phyloP scores from a whole-genome alignment of 495 filamentous ascomycete species.

The Annulohypoxylon bovei region DNA sequence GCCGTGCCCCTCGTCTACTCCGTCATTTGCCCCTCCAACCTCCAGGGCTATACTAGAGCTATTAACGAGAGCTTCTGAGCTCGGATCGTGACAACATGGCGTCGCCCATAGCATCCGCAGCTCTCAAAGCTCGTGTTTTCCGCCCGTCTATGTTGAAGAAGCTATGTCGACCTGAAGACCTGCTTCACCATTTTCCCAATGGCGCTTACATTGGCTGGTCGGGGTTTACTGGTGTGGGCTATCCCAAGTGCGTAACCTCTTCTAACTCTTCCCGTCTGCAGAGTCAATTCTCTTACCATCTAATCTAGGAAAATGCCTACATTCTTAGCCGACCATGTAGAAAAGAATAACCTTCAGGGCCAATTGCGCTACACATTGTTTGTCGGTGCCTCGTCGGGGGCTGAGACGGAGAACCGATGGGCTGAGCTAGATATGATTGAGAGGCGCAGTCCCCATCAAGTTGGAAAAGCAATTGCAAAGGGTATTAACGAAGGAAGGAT shows the following conservation, averaged over 20 bases:
- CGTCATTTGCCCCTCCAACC: constrained; percentile 22
- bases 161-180: constrained; percentile 79
- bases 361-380: constrained; percentile 86
- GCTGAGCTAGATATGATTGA: constrained; percentile 88
- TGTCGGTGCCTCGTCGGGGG: constrained; percentile 87
- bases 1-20: constrained; percentile 6
- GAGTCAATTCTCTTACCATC: constrained; percentile 20
- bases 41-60: not conserved
- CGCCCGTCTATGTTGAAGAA: constrained; percentile 83
- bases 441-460: constrained; percentile 84
- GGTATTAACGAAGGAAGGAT: constrained; percentile 91
- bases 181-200: constrained; percentile 83
- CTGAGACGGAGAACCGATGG: constrained; percentile 94
- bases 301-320: constrained; percentile 78
- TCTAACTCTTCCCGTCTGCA: not conserved
- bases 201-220: constrained; percentile 88
- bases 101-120: constrained; percentile 69
- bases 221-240: constrained; percentile 91
- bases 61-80: constrained; percentile 27
- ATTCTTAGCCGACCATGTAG: constrained; percentile 87
- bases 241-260: constrained; percentile 74
- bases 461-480: constrained; percentile 90
- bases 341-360: constrained; percentile 86
- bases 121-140: constrained; percentile 77
- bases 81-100: constrained; percentile 49